Base-by-base conservation (phyloP, 768 basidiomycete genomes). In the Russula dissimulans region DNA sequence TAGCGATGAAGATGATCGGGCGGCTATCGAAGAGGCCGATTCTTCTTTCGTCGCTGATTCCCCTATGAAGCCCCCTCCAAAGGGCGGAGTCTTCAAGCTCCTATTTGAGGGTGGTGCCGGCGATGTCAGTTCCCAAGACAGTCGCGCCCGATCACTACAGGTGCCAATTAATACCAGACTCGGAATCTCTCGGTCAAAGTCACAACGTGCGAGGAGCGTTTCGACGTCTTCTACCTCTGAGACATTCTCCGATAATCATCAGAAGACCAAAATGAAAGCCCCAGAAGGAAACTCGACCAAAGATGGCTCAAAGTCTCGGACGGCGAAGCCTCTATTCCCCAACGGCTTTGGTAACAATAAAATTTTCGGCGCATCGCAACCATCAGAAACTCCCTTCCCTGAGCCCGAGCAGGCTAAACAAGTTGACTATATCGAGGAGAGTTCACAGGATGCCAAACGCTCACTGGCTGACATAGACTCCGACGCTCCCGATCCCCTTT, bases 1-100 rank as follows among this genome's bases (percentile, higher is more conserved):
- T 34, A 69, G 68, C 56, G 72, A 73, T 42, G 72, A 73, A 41
- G 73, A 74, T 43, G 75, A 75, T 57, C 73, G 69, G 44, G 65
- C 65, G 51, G 68, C 66, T 42, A 48, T 69, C 38, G 71, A 72
- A 29, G 68, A 59, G 18, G 67, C 59, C 12, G 71, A 79, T 56
- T 71, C 75, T 4, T 81, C 79, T 11, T 84, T 87, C 68, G 76
- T 91, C 5, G 81, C 77, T 36, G 83, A 89, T 67, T 88, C 89
- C 5, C 89, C 89, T 9, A 75, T 83, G 55, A 91, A 91, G 69
- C 74, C 74, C 22, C 77, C 78, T 3, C 72, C 73, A 29, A 79
- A 79, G 47, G 78, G 78, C 54, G 86, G 81, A 69, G 77, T 77
- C 3, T 91, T 89, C 74, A 83, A 80, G 62, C 71, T 80, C 32